These are phyloP conservation scores for Debaryomyces prosopidis DNA, from an alignment of 805 yeast genomes.

Conservation along the genomic window DNA sequence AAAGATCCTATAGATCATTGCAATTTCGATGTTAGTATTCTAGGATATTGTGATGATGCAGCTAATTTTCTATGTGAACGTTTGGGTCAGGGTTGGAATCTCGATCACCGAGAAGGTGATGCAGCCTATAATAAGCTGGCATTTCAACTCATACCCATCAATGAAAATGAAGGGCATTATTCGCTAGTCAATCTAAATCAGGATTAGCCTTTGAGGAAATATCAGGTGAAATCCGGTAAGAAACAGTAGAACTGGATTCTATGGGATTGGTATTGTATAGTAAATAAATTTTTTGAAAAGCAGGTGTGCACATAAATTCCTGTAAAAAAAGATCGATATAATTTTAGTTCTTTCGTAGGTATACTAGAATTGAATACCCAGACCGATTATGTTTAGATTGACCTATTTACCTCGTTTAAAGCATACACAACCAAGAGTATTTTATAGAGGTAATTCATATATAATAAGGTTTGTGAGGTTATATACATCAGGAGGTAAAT, in stretches of 20 bases:
- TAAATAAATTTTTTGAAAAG: no score
- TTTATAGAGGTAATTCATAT: no score
- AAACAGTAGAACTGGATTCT: background rate
- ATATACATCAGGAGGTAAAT: no score
- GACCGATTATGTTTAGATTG: background rate
- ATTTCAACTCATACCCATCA: conserved; percentile 8
- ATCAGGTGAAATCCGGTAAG: no score
- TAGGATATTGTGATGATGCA: conserved; percentile 43
- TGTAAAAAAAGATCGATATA: no score
- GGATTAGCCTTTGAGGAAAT: no score
- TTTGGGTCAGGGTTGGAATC: conserved; percentile 32
- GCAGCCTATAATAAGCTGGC: conserved; percentile 13
- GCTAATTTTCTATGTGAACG: conserved; percentile 32
- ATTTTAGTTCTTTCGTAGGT: background rate
- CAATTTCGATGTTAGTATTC: conserved; percentile 38
- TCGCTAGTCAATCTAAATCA: background rate
- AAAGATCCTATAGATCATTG: conserved; percentile 36
- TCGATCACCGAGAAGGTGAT: conserved; percentile 26
- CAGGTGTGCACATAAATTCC: no score
- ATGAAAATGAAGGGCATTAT: conserved; percentile 12
- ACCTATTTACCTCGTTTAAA: background rate
- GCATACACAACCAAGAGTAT: no score
- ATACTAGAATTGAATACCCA: background rate
- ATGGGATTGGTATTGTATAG: no score
- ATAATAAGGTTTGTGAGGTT: no score